A percentile compares a stretch with the other conserved stretches of the same genome.
These are phyloP conservation scores for Myotisia sp. DNA, from an alignment of 2,329 filamentous ascomycete species.

Conservation along the genomic window DNA sequence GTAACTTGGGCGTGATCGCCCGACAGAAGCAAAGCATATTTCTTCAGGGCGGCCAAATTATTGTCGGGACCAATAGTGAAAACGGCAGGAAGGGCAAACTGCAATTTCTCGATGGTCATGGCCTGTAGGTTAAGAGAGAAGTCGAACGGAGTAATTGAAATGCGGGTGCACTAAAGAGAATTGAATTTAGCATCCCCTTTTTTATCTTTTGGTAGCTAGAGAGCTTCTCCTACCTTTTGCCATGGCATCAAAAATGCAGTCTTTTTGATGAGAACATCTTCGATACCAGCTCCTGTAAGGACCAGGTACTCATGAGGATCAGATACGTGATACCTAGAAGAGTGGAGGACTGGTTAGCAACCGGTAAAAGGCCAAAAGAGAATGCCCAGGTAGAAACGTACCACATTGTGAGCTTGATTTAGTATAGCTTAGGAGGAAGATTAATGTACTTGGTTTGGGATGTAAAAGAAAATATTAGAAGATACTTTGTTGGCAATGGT, in stretches of 20 bases:
- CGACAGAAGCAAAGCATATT: conserved; percentile 69
- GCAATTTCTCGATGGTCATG: conserved; percentile 80
- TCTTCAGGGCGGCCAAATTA: conserved; percentile 54
- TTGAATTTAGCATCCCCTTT: neutral
- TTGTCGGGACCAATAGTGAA: conserved; percentile 76
- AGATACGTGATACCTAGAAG: conserved; percentile 52
- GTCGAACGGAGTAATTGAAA: conserved; percentile 45
- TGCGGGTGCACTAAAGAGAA: conserved; percentile 19
- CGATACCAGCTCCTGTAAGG: conserved; percentile 65
- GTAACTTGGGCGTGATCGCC: conserved; percentile 35
- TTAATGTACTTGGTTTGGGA: too few species aligned
- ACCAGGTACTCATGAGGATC: conserved; percentile 74
- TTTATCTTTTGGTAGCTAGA: neutral
- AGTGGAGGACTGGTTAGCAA: neutral
- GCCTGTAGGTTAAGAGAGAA: conserved; percentile 71
- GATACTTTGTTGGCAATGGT: too few species aligned
- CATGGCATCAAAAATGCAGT: conserved; percentile 58
- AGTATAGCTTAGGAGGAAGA: too few species aligned
- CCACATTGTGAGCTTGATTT: conserved; percentile 2
- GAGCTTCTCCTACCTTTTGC: conserved; percentile 44
- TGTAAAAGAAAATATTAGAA: too few species aligned
- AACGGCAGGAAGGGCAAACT: conserved; percentile 67
- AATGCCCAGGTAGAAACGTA: too few species aligned
- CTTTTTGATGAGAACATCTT: conserved; percentile 63
- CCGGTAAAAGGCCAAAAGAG: too few species aligned